phyloP scores from a whole-genome alignment of 176 grass and related monocot species.

The Carex kokanica region DNA sequence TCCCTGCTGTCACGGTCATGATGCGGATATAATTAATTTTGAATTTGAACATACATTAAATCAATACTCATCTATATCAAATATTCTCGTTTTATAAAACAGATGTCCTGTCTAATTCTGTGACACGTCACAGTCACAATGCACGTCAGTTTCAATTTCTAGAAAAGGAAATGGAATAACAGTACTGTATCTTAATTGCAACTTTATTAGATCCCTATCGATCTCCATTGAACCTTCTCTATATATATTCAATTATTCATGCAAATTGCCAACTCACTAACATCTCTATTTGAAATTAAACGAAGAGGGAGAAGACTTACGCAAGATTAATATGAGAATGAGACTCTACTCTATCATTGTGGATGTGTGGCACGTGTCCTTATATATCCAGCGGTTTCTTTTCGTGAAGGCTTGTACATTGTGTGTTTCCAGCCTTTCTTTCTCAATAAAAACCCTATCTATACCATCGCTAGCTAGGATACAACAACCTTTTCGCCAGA shows the following conservation, averaged over 20 bases:
- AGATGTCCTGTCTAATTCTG: not conserved
- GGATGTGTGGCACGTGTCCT: not conserved
- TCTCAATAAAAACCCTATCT: too few relatives aligned
- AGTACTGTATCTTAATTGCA: too few relatives aligned
- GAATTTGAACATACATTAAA: too few relatives aligned
- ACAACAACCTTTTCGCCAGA: not conserved
- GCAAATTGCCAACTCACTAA: not conserved
- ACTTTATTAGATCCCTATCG: not conserved
- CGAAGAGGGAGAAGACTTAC: not conserved
- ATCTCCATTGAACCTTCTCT: not conserved
- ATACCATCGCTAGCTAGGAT: not conserved
- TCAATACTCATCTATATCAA: too few relatives aligned
- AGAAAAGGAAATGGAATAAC: not conserved
- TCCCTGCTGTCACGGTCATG: too few relatives aligned
- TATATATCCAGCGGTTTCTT: conserved; percentile 5
- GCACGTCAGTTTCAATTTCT: not conserved
- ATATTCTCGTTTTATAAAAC: not conserved
- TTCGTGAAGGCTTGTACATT: not conserved
- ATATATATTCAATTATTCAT: too few relatives aligned
- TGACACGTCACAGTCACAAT: too few relatives aligned
- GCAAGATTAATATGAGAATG: not conserved
- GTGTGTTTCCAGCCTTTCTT: too few relatives aligned
- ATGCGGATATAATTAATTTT: too few relatives aligned
- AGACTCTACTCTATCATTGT: not conserved
- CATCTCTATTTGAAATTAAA: not conserved